phyloP scores from a whole-genome alignment of 441 rosid species.

The Flueggea neowawraea region DNA sequence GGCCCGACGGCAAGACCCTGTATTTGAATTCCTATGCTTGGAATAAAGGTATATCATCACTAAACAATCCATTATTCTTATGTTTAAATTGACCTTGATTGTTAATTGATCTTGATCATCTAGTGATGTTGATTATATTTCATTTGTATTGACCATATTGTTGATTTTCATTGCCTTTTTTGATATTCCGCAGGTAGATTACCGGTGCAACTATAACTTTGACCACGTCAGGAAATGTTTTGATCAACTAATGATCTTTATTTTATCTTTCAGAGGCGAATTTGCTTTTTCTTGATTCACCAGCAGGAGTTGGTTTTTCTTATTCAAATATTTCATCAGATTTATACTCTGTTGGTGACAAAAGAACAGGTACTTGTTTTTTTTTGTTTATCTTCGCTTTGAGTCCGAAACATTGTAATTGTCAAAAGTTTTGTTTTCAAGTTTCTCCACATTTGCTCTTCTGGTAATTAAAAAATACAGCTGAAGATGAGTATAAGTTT shows the following conservation, averaged over 20 bases:
- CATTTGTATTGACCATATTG: no score
- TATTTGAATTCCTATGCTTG: conserved; percentile 61
- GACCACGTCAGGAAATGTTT: no score
- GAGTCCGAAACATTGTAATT: no score
- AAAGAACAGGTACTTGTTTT: conserved; percentile 50
- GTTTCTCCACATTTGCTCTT: no score
- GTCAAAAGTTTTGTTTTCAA: not conserved
- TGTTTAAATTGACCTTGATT: not conserved
- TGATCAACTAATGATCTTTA: not conserved
- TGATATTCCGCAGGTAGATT: no score
- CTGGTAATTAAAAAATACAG: conserved; percentile 27
- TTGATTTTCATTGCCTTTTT: not conserved
- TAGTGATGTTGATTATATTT: not conserved
- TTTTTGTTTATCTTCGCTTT: not conserved
- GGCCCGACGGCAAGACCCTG: conserved; percentile 51
- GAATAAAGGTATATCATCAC: conserved; percentile 46
- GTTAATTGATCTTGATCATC: not conserved
- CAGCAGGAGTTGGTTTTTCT: conserved; percentile 94
- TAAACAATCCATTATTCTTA: not conserved
- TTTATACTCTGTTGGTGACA: conserved; percentile 57
- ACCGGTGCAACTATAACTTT: no score
- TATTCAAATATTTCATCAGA: conserved; percentile 74
- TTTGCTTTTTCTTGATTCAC: conserved; percentile 81
- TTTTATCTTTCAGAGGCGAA: conserved; percentile 55
- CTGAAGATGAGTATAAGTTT: conserved; percentile 65